Evolutionary conservation across 108 stramenopile genomes (phyloP).

Genomic region (Nannochloropsis gaditana): DNA sequence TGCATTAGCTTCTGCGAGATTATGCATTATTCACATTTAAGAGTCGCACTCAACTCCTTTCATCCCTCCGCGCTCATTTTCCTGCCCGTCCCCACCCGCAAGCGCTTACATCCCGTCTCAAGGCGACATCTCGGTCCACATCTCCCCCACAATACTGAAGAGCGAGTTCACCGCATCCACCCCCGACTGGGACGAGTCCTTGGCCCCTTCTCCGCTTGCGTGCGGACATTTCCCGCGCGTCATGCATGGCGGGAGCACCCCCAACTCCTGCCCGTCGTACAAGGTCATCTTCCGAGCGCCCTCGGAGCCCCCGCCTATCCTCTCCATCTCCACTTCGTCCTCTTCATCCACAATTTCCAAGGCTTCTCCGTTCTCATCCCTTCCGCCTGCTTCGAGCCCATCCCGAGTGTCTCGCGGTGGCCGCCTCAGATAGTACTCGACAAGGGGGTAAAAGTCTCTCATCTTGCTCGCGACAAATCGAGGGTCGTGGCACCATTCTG

Average conservation of each 20-base stretch:
- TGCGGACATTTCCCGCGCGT: too few species aligned
- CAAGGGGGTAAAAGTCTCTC: not conserved
- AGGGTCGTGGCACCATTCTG: slow-evolving; percentile 13
- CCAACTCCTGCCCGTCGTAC: not conserved
- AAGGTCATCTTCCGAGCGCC: not conserved
- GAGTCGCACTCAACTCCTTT: not conserved
- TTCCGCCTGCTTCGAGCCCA: not conserved
- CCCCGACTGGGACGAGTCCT: not conserved
- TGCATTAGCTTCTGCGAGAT: too few species aligned
- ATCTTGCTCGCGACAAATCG: not conserved
- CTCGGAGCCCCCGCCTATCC: not conserved
- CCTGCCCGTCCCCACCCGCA: not conserved
- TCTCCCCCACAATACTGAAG: not conserved
- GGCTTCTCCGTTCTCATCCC: not conserved
- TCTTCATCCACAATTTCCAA: not conserved
- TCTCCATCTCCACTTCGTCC: not conserved
- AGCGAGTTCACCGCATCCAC: not conserved
- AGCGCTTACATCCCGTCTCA: not conserved
- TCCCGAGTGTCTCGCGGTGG: too few species aligned
- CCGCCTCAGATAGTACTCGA: not conserved
- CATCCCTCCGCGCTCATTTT: not conserved
- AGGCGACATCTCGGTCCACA: not conserved
- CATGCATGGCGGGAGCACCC: not conserved
- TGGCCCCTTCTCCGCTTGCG: not conserved
- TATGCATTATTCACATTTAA: too few species aligned